Conservation (phyloP, 163 green algal genomes). For the Scenedesmus sp. region DNA sequence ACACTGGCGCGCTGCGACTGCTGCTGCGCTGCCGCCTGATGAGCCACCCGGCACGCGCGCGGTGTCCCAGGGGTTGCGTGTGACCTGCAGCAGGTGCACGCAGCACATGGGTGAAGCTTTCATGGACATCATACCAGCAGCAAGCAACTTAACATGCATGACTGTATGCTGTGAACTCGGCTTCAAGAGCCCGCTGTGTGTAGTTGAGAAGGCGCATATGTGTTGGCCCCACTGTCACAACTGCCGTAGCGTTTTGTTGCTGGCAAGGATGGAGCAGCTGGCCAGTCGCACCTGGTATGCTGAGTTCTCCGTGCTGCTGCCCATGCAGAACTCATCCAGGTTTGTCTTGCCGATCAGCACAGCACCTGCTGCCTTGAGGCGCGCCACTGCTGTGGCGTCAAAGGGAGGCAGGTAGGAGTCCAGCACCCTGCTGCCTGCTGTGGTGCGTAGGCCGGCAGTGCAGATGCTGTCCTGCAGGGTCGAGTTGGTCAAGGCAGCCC, state of each 20-base stretch:
- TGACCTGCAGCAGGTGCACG: slow-evolving; percentile 66
- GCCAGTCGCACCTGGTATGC: slow-evolving; percentile 78
- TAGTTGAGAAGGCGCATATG: not conserved
- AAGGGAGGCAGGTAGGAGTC: slow-evolving; percentile 85
- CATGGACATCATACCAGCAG: not conserved
- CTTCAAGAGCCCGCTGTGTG: not conserved
- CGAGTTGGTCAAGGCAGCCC: not conserved
- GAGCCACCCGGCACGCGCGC: slow-evolving; percentile 93
- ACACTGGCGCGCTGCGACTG: slow-evolving; percentile 88
- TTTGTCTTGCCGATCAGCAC: slow-evolving; percentile 98
- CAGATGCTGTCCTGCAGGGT: slow-evolving; percentile 94
- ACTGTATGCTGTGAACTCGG: not conserved
- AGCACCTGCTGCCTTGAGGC: slow-evolving; percentile 76
- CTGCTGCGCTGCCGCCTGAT: slow-evolving; percentile 95
- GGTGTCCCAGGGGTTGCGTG: slow-evolving; percentile 91
- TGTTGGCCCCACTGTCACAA: too few relatives aligned
- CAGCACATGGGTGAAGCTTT: not conserved
- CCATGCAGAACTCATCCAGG: slow-evolving; percentile 99
- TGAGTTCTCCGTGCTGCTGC: slow-evolving; percentile 92
- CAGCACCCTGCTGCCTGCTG: slow-evolving; percentile 83
- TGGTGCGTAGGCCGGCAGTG: slow-evolving; percentile 88
- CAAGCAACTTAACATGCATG: not conserved
- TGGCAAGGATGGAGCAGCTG: not conserved
- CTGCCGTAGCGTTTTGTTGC: not conserved
- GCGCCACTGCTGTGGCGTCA: slow-evolving; percentile 88